These are phyloP conservation scores for Ceratocystis papillata DNA, from an alignment of 2,329 filamentous ascomycete species.

Conservation along the genomic window DNA sequence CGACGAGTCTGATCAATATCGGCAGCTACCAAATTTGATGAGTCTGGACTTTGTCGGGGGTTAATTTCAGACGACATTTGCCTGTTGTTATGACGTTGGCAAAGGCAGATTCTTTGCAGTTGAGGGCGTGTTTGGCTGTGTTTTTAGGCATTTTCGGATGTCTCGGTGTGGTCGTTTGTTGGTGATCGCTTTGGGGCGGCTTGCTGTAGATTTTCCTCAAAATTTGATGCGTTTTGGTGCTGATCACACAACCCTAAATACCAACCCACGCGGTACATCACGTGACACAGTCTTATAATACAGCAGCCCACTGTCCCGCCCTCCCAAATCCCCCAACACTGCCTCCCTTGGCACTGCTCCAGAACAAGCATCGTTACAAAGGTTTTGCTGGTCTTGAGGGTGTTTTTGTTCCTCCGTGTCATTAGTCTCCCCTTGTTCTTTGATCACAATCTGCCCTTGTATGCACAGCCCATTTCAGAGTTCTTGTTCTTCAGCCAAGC, in stretches of 20 bases:
- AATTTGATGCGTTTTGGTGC: too few species aligned
- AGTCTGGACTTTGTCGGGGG: neutral
- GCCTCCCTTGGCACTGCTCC: neutral
- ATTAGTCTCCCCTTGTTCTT: slow-evolving; percentile 8
- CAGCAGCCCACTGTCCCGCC: neutral
- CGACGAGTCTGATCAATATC: slow-evolving; percentile 14
- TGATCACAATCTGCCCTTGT: slow-evolving; percentile 6
- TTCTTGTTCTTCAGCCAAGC: neutral
- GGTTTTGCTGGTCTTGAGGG: slow-evolving; percentile 3
- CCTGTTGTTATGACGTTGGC: neutral
- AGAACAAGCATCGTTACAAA: neutral
- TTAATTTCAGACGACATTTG: slow-evolving; percentile 10
- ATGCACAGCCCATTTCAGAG: slow-evolving; percentile 10
- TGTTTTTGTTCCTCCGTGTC: slow-evolving; percentile 11
- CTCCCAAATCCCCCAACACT: neutral
- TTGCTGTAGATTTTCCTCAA: too few species aligned
- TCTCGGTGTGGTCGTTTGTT: neutral
- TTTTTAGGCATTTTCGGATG: neutral
- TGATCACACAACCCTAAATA: neutral
- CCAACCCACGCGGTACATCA: neutral
- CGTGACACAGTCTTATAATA: neutral
- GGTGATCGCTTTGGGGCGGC: too few species aligned
- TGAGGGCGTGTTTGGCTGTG: neutral
- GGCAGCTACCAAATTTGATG: slow-evolving; percentile 2
- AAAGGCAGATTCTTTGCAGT: neutral